A percentile compares a stretch with the other conserved stretches of the same genome.
phyloP scores from a whole-genome alignment of 345 rosid species.

The Eucalyptus regnans region DNA sequence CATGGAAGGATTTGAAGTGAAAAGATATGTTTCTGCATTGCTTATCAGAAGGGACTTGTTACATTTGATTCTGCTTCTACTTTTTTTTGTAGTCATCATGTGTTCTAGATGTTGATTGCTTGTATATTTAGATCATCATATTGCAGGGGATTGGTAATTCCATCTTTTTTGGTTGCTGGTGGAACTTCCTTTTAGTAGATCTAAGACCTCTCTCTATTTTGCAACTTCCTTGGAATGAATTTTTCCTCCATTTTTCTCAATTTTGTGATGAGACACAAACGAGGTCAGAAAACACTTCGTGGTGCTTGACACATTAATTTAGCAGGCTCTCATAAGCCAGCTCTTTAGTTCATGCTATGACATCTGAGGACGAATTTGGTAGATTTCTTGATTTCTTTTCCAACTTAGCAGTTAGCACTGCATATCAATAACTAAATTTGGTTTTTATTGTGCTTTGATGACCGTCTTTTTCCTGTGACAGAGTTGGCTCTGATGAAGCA shows the following conservation, averaged over 20 bases:
- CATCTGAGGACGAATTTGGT: not conserved
- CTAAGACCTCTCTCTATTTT: not conserved
- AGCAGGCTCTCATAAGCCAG: not conserved
- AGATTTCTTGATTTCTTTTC: not conserved
- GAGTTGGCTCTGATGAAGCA: conserved; percentile 70
- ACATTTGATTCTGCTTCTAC: not conserved
- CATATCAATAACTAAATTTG: not conserved
- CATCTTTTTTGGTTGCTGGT: not conserved
- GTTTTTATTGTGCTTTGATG: not conserved
- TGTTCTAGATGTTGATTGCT: not conserved
- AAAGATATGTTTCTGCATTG: not conserved
- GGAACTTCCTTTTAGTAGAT: not conserved
- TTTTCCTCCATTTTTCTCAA: not conserved
- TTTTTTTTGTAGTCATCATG: not conserved
- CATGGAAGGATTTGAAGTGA: not conserved
- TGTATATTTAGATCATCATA: not conserved
- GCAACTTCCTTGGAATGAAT: not conserved
- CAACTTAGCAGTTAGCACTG: not conserved
- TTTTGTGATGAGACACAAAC: not conserved
- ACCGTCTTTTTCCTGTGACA: conserved; percentile 6
- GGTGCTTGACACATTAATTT: not conserved
- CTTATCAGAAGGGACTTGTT: not conserved
- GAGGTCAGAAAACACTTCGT: not conserved
- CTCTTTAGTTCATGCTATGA: not conserved
- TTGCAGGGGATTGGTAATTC: not conserved